These are phyloP conservation scores for Microbotryomycetes sp. DNA, from an alignment of 1,284 basidiomycete genomes.

Conservation along the genomic window DNA sequence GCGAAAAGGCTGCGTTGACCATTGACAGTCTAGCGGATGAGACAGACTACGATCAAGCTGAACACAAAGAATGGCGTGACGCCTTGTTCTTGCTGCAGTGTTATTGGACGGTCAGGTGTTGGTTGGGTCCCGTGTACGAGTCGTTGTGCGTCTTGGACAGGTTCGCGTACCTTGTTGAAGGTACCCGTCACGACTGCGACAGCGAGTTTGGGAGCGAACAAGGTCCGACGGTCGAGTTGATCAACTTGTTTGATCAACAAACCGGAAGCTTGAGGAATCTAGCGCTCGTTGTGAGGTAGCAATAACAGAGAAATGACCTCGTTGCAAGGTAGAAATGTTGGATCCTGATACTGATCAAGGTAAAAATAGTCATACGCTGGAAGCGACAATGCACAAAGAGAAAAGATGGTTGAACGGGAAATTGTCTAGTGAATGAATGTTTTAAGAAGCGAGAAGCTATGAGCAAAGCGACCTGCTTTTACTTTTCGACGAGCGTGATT, in stretches of 20 bases:
- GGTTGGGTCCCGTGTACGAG: constrained; percentile 23
- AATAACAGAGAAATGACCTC: too few species aligned
- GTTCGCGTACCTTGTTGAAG: constrained; percentile 13
- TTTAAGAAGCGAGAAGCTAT: too few species aligned
- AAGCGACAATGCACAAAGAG: too few species aligned
- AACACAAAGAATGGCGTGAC: constrained; percentile 7
- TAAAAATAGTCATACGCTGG: too few species aligned
- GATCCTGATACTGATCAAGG: too few species aligned
- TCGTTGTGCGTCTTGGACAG: constrained; percentile 21
- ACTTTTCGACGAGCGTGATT: not conserved
- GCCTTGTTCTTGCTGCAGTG: constrained; percentile 11
- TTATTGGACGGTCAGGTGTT: constrained; percentile 25
- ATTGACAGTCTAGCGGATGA: too few species aligned
- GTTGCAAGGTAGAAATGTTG: too few species aligned
- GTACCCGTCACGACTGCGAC: not conserved
- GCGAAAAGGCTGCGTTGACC: not conserved
- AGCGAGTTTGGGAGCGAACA: not conserved
- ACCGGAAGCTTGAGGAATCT: constrained; percentile 25
- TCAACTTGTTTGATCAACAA: constrained; percentile 28
- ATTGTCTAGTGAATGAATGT: too few species aligned
- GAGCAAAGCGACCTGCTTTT: too few species aligned
- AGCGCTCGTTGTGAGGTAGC: constrained; percentile 24
- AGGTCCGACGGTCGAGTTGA: constrained; percentile 15
- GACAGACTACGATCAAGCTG: not conserved
- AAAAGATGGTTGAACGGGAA: too few species aligned